Conservation (phyloP, 768 basidiomycete species). For the Trametes punicea region DNA sequence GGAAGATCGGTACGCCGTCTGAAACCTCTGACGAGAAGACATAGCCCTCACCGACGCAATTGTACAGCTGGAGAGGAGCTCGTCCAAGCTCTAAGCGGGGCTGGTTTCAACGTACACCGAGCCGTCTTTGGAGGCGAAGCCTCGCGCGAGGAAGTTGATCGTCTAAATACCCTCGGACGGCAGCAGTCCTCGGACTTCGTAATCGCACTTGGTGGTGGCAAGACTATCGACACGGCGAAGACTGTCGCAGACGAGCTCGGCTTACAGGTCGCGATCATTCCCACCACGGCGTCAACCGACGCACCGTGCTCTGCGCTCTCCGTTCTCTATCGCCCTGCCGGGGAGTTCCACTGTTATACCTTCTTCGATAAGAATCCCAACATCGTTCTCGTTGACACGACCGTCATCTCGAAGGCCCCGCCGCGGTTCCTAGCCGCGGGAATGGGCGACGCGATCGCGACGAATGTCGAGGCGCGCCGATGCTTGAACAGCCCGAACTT, state of each 20-base stretch:
- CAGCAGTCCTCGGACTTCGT: constrained; percentile 27
- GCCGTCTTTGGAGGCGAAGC: constrained; percentile 31
- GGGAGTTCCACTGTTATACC: constrained; percentile 31
- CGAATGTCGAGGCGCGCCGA: constrained; percentile 30
- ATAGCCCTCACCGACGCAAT: not conserved
- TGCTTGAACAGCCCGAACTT: constrained; percentile 29
- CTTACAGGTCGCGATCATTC: constrained; percentile 27
- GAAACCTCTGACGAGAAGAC: not conserved
- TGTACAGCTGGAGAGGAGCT: constrained; percentile 29
- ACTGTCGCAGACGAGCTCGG: constrained; percentile 28
- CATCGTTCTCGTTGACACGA: constrained; percentile 32
- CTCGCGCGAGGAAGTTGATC: constrained; percentile 28
- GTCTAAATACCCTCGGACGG: constrained; percentile 21
- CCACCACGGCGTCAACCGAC: constrained; percentile 33
- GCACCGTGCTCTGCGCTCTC: constrained; percentile 34
- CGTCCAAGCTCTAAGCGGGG: constrained; percentile 21
- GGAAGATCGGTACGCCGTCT: constrained; percentile 26
- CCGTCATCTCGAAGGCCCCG: constrained; percentile 29
- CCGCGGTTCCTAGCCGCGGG: constrained; percentile 31
- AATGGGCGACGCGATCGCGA: constrained; percentile 33
- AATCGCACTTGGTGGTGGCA: constrained; percentile 33
- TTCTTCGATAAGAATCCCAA: constrained; percentile 31
- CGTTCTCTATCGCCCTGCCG: constrained; percentile 30
- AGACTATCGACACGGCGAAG: constrained; percentile 32
- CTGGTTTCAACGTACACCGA: constrained; percentile 26